phyloP scores from a whole-genome alignment of 1,139 yeast genomes.

The Saccharomyces uvarum region DNA sequence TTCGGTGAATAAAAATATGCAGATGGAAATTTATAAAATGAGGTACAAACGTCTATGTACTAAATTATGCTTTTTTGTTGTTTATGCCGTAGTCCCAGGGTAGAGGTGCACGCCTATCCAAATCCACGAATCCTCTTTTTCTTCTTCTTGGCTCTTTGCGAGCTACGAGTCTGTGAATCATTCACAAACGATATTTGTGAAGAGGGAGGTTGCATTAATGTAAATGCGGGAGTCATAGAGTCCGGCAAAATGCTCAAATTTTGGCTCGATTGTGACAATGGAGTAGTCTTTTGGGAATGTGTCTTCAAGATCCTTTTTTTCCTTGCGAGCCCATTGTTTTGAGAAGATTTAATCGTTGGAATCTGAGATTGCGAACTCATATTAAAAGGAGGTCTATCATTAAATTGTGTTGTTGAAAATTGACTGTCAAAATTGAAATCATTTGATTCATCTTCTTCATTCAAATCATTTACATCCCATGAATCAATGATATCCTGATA shows the following conservation, averaged over 20 bases:
- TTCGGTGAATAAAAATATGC: neutral
- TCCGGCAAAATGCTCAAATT: slow-evolving; percentile 1
- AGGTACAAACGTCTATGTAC: neutral
- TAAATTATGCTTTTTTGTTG: neutral
- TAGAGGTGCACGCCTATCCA: neutral
- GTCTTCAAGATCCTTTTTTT: neutral
- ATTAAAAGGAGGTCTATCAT: slow-evolving; percentile 16
- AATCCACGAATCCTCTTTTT: slow-evolving; percentile 5
- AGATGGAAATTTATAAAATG: neutral
- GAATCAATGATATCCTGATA: slow-evolving; percentile 17
- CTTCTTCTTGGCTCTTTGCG: slow-evolving; percentile 4
- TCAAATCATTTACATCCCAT: slow-evolving; percentile 22
- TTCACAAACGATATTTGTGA: slow-evolving; percentile 1
- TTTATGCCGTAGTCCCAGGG: neutral
- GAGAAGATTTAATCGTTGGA: slow-evolving; percentile 5
- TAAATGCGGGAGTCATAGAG: slow-evolving; percentile 6
- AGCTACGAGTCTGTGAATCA: neutral
- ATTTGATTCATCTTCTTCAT: slow-evolving; percentile 6
- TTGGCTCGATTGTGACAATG: slow-evolving; percentile 2
- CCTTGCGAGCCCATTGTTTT: neutral
- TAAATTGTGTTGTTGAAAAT: slow-evolving; percentile 6
- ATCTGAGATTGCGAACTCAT: slow-evolving; percentile 6
- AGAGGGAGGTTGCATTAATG: neutral
- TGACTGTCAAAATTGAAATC: slow-evolving; percentile 1
- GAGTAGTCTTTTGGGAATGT: neutral